Percentiles rank a stretch among this genome's conserved stretches.
phyloP scores from a whole-genome alignment of 2,329 filamentous ascomycete genomes.

The Nemania sp. region DNA sequence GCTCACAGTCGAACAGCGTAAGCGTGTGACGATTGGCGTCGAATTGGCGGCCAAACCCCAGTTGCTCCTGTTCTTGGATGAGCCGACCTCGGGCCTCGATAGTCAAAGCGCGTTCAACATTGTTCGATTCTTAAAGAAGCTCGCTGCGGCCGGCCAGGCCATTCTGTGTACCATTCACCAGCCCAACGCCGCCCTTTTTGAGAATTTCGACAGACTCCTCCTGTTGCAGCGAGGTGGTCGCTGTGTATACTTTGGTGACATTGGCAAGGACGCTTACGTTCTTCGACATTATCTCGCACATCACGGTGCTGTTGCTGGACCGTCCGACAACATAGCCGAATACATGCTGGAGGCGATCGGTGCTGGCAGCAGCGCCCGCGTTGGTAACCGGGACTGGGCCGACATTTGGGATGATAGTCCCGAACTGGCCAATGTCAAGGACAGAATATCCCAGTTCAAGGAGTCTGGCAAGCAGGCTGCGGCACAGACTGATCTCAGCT shows the following conservation, averaged over 20 bases:
- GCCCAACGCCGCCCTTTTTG: slow-evolving; percentile 82
- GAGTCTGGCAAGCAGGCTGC: slow-evolving; percentile 54
- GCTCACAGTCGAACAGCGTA: slow-evolving; percentile 67
- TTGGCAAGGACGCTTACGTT: slow-evolving; percentile 73
- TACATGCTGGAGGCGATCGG: slow-evolving; percentile 88
- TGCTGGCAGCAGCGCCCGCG: slow-evolving; percentile 71
- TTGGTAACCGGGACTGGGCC: slow-evolving; percentile 78
- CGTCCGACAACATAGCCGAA: slow-evolving; percentile 66
- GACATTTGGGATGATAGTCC: slow-evolving; percentile 77
- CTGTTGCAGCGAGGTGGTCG: slow-evolving; percentile 78
- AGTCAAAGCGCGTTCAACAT: slow-evolving; percentile 77
- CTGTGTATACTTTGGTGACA: slow-evolving; percentile 85
- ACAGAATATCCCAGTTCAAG: slow-evolving; percentile 70
- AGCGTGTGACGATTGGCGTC: slow-evolving; percentile 88
- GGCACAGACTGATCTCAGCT: slow-evolving; percentile 51
- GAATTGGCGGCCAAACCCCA: slow-evolving; percentile 84
- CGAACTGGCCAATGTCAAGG: slow-evolving; percentile 69
- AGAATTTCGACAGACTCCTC: slow-evolving; percentile 83
- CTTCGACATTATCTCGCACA: slow-evolving; percentile 67
- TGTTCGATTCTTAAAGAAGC: slow-evolving; percentile 76
- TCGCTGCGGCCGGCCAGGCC: slow-evolving; percentile 79
- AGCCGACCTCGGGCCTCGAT: slow-evolving; percentile 77
- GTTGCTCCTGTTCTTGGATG: slow-evolving; percentile 76
- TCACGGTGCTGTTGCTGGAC: slow-evolving; percentile 63
- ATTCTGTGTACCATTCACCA: slow-evolving; percentile 93